Conservation (phyloP, 352 stramenopile genomes). For the Phytopythium chamaehyphon region DNA sequence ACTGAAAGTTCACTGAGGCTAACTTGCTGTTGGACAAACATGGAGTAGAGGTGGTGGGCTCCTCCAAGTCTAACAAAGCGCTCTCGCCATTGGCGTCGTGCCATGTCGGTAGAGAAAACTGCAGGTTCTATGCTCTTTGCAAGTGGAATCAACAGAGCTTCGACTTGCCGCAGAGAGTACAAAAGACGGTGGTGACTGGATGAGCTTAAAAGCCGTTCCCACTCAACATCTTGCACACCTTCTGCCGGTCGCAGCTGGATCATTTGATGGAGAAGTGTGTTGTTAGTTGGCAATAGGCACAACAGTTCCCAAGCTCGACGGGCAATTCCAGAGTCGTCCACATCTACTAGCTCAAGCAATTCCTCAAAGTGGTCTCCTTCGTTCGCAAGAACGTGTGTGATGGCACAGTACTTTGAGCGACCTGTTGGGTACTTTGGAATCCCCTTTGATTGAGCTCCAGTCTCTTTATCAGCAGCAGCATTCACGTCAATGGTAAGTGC, state of each 20-base stretch:
- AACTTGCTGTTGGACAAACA: conserved; percentile 22
- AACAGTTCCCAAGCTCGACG: conserved; percentile 73
- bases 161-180: conserved; percentile 64
- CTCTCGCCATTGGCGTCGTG: conserved; percentile 70
- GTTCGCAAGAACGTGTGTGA: conserved; percentile 61
- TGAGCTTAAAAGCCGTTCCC: conserved; percentile 40
- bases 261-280: conserved; percentile 56
- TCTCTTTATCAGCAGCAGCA: too few species aligned
- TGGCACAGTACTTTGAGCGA: conserved; percentile 18
- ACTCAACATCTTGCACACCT: conserved; percentile 22
- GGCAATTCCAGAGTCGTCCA: conserved; percentile 32
- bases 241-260: conserved; percentile 36
- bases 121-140: neutral
- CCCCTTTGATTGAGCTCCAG: conserved; percentile 11
- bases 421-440: neutral
- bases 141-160: conserved; percentile 56
- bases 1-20: neutral
- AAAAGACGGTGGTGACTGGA: conserved; percentile 50
- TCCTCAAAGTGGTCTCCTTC: conserved; percentile 44
- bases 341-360: conserved; percentile 59
- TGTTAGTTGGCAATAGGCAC: conserved; percentile 66
- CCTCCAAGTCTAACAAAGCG: conserved; percentile 71
- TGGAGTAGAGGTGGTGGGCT: conserved; percentile 34
- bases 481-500: neutral
- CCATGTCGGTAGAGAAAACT: conserved; percentile 13